Percentiles rank a stretch among this genome's conserved stretches.
Conservation (phyloP, 805 yeast genomes). For the Wickerhamiella allomyrinae region DNA sequence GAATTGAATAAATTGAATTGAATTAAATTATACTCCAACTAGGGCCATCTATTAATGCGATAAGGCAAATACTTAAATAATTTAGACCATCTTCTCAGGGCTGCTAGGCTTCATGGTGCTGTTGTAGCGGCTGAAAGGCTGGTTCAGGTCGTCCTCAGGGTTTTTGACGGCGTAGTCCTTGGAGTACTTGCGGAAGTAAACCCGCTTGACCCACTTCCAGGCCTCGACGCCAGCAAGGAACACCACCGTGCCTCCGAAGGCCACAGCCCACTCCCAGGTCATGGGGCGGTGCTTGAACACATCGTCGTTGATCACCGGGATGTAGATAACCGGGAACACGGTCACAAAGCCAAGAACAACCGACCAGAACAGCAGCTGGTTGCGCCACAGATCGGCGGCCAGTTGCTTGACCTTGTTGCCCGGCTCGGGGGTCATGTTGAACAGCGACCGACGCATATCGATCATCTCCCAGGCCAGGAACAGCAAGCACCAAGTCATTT, state of each 20-base stretch:
- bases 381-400: conserved; percentile 51
- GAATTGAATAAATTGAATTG: no score
- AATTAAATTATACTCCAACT: no score
- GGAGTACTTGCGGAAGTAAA: conserved; percentile 28
- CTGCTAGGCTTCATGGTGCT: neutral
- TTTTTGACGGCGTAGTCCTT: conserved; percentile 32
- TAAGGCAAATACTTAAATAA: no score
- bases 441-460: conserved; percentile 55
- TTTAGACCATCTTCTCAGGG: neutral
- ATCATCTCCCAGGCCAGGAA: conserved; percentile 76
- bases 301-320: conserved; percentile 68
- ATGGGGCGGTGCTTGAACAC: conserved; percentile 65
- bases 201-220: conserved; percentile 55
- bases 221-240: conserved; percentile 50
- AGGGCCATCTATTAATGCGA: no score
- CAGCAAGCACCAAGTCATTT: conserved; percentile 78
- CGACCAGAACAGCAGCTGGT: conserved; percentile 73
- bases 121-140: conserved; percentile 3
- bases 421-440: conserved; percentile 53
- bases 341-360: conserved; percentile 53
- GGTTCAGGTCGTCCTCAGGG: conserved; percentile 39
- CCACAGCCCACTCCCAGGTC: conserved; percentile 69
- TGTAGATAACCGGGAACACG: conserved; percentile 70
- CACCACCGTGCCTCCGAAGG: conserved; percentile 40
- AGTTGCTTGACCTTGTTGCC: conserved; percentile 47